These are phyloP conservation scores for Pogostemon cablin DNA, from an alignment of 257 asterid species.

Conservation along the genomic window DNA sequence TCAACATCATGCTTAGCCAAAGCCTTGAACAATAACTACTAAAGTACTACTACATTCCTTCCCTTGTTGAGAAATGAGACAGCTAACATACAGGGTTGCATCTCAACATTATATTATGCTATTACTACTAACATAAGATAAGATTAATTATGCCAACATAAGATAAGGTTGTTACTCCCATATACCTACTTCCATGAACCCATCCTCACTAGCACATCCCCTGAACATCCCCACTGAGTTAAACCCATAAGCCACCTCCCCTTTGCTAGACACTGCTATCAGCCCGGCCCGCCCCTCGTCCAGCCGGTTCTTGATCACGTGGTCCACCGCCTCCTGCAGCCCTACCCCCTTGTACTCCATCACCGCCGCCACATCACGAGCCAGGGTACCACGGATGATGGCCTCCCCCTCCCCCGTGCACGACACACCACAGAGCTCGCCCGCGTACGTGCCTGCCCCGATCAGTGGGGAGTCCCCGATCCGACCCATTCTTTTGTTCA, in stretches of 20 bases:
- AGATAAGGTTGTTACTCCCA: constrained; percentile 51
- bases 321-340: constrained; percentile 85
- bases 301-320: constrained; percentile 64
- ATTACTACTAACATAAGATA: background rate
- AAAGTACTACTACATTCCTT: too few relatives aligned
- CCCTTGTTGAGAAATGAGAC: too few relatives aligned
- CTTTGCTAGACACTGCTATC: constrained; percentile 81
- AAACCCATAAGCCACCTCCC: constrained; percentile 87
- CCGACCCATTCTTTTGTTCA: constrained; percentile 87
- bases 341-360: constrained; percentile 88
- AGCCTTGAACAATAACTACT: too few relatives aligned
- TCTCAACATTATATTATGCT: too few relatives aligned
- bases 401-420: constrained; percentile 99
- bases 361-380: constrained; percentile 93
- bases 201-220: constrained; percentile 86
- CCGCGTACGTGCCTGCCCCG: constrained; percentile 90
- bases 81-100: too few relatives aligned
- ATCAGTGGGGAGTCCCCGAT: constrained; percentile 95
- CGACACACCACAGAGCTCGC: constrained; percentile 77
- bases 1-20: too few relatives aligned
- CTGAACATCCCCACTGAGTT: constrained; percentile 86
- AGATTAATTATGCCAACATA: background rate
- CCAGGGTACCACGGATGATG: constrained; percentile 89
- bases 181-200: constrained; percentile 87
- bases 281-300: constrained; percentile 85